Percentiles rank a stretch among this genome's conserved stretches.
phyloP scores from a whole-genome alignment of 1,284 basidiomycete species.

The Tilletia walkeri region DNA sequence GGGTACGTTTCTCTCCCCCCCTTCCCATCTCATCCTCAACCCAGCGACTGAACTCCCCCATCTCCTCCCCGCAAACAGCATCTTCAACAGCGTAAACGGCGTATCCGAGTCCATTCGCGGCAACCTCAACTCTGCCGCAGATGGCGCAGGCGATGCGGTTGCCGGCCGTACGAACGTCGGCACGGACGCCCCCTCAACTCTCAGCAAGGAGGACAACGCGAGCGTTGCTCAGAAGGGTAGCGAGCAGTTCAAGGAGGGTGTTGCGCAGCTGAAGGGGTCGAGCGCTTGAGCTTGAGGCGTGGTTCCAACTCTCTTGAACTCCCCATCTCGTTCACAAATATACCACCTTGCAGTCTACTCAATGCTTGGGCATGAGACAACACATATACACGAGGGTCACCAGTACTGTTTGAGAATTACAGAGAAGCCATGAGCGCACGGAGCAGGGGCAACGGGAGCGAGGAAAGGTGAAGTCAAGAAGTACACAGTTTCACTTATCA shows the following conservation, averaged over 20 bases:
- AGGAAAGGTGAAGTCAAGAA: no score
- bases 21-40: not conserved
- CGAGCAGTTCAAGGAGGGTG: constrained; percentile 28
- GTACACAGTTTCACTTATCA: no score
- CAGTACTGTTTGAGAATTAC: no score
- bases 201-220: constrained; percentile 20
- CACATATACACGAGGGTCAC: no score
- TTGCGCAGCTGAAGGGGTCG: constrained; percentile 10
- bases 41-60: not conserved
- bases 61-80: constrained; percentile 22
- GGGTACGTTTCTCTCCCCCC: constrained; percentile 31
- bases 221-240: constrained; percentile 27
- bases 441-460: no score
- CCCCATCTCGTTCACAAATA: no score
- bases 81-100: constrained; percentile 33
- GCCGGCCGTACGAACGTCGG: constrained; percentile 12
- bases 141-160: constrained; percentile 38
- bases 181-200: constrained; percentile 21
- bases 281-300: no score
- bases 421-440: no score
- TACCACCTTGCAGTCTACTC: no score
- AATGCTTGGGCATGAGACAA: no score
- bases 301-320: no score
- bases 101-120: constrained; percentile 42
- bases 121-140: constrained; percentile 37